Conservation (phyloP, 2,329 filamentous ascomycete species). For the Neobulgaria alba region DNA sequence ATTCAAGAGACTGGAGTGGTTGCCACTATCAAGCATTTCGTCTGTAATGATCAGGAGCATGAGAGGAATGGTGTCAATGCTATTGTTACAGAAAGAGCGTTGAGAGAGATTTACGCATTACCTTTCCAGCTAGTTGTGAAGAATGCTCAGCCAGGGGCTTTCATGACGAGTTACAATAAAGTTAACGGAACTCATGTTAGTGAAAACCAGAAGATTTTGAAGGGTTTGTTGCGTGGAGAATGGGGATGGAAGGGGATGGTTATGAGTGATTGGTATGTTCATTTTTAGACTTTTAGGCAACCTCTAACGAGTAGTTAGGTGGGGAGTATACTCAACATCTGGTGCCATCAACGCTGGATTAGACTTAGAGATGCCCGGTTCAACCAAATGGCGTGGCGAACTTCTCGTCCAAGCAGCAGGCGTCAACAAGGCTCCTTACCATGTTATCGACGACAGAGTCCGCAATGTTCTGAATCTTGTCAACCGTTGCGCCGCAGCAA, state of each 20-base stretch:
- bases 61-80: conserved; percentile 31
- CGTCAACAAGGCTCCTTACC: conserved; percentile 17
- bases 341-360: conserved; percentile 43
- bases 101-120: conserved; percentile 36
- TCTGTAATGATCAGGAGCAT: conserved; percentile 37
- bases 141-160: conserved; percentile 34
- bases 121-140: conserved; percentile 39
- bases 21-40: conserved; percentile 40
- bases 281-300: not conserved
- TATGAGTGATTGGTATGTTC: conserved; percentile 40
- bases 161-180: conserved; percentile 41
- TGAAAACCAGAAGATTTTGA: conserved; percentile 32
- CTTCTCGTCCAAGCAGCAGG: conserved; percentile 20
- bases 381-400: conserved; percentile 27
- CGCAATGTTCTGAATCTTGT: conserved; percentile 22
- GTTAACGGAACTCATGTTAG: conserved; percentile 38
- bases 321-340: conserved; percentile 45
- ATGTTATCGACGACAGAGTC: conserved; percentile 23
- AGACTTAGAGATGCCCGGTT: conserved; percentile 53
- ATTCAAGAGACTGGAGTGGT: conserved; percentile 36
- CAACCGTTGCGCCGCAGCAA: conserved; percentile 30
- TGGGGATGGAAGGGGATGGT: conserved; percentile 39
- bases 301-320: conserved; percentile 17
- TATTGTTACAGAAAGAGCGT: conserved; percentile 31
- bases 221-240: conserved; percentile 34